Base-by-base conservation (phyloP, 2,329 filamentous ascomycete genomes). In the Phialophora expanda region DNA sequence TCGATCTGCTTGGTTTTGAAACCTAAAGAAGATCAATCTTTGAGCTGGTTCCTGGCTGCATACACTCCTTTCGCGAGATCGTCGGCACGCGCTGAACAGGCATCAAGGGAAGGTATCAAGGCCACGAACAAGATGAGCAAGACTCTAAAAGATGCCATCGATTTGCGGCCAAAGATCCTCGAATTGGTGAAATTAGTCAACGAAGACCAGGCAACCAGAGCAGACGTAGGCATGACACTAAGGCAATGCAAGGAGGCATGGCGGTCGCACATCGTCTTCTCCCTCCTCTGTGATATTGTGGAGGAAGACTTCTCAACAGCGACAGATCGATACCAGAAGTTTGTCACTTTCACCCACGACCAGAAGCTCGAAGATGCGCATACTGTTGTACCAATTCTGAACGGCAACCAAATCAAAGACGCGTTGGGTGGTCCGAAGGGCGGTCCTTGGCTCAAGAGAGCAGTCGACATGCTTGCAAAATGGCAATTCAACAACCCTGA, bases 361-460 rank as follows among this genome's bases (percentile, higher is more conserved):
- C 77, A 84, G 32, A 74, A 80, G n/a, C 75, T 90, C 17, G 76
- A 82, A 28, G 82, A 85, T 9, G 84, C 79, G 78, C 72, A 66
- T 55, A 53, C 53, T 14, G 71, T 79, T 72, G 87, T 86, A 72
- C 84, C 85, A 4, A 79, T 92, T 26, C 81, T 96, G 38, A 91
- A 96, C 74, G 94, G 95, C 17, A 90, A 86, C 46, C 82, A 89
- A 60, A 84, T 98, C 22, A 86, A 87, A 20, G 84, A 87, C 68
- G 87, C 86, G 3, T 82, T 98, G 3, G 80, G 78, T 20, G 86
- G 84, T 0, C 79, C 85, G n/a, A 88, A 87, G 69, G 89, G 91
- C 0, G 92, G 92, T 0, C 88, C 83, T n/a, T 98, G 94, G 94
- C 90, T 96, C 84, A 87, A 87, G 61, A 83, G 84, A 54, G 93